Evolutionary conservation across 371 early-diverging fungal species (phyloP).

Genomic region (Cokeromyces recurvatus): DNA sequence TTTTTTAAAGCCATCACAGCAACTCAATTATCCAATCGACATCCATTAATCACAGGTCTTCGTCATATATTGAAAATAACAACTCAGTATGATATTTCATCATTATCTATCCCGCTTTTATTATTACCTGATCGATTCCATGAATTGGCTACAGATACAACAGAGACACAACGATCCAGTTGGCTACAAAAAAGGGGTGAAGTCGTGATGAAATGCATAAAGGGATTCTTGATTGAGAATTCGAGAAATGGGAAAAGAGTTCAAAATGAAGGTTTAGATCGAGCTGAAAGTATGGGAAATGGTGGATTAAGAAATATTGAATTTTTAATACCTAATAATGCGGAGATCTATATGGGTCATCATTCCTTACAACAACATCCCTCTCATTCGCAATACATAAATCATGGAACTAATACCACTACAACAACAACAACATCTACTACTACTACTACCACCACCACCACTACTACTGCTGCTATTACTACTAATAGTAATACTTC

Average conservation of each 20-base stretch:
- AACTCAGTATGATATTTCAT: constrained; percentile 63
- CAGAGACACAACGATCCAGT: background rate
- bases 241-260: constrained; percentile 42
- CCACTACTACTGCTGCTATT: background rate
- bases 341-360: constrained; percentile 15
- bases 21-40: constrained; percentile 46
- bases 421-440: background rate
- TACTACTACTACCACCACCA: background rate
- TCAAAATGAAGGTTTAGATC: constrained; percentile 26
- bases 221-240: constrained; percentile 58
- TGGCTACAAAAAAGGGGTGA: constrained; percentile 54
- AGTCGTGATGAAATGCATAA: constrained; percentile 57
- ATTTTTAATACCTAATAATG: constrained; percentile 35
- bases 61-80: constrained; percentile 62
- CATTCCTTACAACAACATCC: background rate
- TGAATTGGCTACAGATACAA: constrained; percentile 7
- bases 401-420: too few species aligned
- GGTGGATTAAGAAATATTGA: constrained; percentile 38
- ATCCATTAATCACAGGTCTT: constrained; percentile 56
- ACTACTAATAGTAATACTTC: background rate
- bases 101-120: constrained; percentile 62
- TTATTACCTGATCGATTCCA: constrained; percentile 54
- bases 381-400: too few species aligned
- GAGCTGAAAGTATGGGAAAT: constrained; percentile 30
- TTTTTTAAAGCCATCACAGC: too few species aligned